phyloP scores from a whole-genome alignment of 306 rosid species.

The Cicer cuneatum region DNA sequence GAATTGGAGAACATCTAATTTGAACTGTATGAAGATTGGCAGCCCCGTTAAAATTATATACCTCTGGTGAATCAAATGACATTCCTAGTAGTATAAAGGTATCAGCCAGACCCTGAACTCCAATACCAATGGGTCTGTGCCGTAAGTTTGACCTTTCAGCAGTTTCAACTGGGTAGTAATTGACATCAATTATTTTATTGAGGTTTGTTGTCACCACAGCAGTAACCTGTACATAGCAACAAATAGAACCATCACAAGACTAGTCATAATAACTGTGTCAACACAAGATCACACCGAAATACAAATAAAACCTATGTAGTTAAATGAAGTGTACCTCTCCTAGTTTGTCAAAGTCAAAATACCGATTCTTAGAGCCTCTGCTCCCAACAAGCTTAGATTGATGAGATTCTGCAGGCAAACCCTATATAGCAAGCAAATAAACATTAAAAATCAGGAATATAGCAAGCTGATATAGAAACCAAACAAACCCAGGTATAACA shows the following conservation, averaged over 20 bases:
- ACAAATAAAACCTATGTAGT: not conserved
- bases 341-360: conserved; percentile 88
- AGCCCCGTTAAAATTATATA: conserved; percentile 35
- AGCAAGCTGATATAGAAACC: conserved; percentile 15
- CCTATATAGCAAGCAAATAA: conserved; percentile 47
- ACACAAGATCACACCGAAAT: not conserved
- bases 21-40: conserved; percentile 1
- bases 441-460: conserved; percentile 33
- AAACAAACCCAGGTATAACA: not conserved
- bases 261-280: not conserved
- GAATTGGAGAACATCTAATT: conserved; percentile 28
- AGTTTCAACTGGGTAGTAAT: conserved; percentile 88
- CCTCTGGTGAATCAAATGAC: conserved; percentile 97
- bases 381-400: conserved; percentile 96
- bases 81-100: conserved; percentile 89
- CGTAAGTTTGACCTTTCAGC: conserved; percentile 82
- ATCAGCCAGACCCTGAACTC: conserved; percentile 99
- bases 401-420: conserved; percentile 83
- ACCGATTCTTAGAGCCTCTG: conserved; percentile 70
- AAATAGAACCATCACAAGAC: conserved; percentile 8
- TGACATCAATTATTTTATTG: conserved; percentile 88
- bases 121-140: conserved; percentile 96
- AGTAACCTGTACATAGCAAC: conserved; percentile 59
- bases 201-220: conserved; percentile 76
- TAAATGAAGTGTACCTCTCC: conserved; percentile 65